Evolutionary conservation across 2,329 filamentous ascomycete genomes (phyloP).

Genomic region (Tolypocladium amazonense): DNA sequence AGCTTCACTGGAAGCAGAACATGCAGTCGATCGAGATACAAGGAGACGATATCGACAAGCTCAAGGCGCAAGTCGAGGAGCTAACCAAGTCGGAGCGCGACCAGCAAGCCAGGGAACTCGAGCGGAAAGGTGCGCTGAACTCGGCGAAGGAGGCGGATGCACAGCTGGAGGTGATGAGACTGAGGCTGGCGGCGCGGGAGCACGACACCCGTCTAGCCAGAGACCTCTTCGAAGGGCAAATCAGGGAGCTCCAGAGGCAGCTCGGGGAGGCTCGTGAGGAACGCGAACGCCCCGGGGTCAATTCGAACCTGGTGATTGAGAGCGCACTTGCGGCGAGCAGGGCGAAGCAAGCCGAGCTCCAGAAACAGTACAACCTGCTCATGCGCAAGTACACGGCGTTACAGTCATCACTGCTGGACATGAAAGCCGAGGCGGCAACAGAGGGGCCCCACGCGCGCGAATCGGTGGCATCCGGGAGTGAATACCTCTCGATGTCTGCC

Average conservation of each 20-base stretch:
- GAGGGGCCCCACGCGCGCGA: background rate
- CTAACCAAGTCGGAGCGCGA: constrained; percentile 52
- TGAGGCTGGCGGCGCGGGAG: constrained; percentile 44
- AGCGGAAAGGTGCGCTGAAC: constrained; percentile 45
- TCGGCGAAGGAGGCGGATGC: constrained; percentile 48
- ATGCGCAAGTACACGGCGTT: constrained; percentile 41
- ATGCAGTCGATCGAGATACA: constrained; percentile 52
- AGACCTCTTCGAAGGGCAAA: constrained; percentile 35
- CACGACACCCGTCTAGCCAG: constrained; percentile 33
- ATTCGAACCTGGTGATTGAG: constrained; percentile 29
- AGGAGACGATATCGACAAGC: constrained; percentile 46
- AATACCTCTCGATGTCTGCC: constrained; percentile 24
- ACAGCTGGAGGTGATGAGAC: constrained; percentile 45
- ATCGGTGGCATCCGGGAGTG: constrained; percentile 14
- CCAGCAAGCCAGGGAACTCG: constrained; percentile 52
- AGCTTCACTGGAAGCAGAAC: constrained; percentile 52
- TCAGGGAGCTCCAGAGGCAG: constrained; percentile 33
- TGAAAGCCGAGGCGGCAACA: constrained; percentile 23
- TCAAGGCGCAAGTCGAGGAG: constrained; percentile 48
- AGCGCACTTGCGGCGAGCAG: constrained; percentile 38
- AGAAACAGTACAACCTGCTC: constrained; percentile 39
- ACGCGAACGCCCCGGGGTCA: constrained; percentile 12
- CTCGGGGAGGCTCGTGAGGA: constrained; percentile 28
- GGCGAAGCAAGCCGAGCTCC: constrained; percentile 41
- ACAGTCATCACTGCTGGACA: constrained; percentile 38